Percentiles rank a stretch among this genome's conserved stretches.
phyloP scores from a whole-genome alignment of 2,329 filamentous ascomycete species.

The Dothistroma pini region DNA sequence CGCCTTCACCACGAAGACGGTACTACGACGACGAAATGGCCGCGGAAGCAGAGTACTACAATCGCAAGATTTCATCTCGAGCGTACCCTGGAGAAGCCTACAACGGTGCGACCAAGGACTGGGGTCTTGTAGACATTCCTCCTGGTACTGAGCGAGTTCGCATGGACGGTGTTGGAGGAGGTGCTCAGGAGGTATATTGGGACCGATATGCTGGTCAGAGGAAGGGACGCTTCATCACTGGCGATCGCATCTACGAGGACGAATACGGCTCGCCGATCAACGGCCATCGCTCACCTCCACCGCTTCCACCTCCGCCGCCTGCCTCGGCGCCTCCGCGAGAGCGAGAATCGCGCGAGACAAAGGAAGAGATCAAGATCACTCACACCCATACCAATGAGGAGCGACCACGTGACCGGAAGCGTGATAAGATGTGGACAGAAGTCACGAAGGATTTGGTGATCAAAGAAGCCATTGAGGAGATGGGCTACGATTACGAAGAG shows the following conservation, averaged over 20 bases:
- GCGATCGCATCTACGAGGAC: slow-evolving; percentile 53
- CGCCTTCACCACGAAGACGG: slow-evolving; percentile 40
- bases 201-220: slow-evolving; percentile 74
- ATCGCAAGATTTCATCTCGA: slow-evolving; percentile 65
- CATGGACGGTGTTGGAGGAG: slow-evolving; percentile 75
- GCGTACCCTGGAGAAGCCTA: slow-evolving; percentile 69
- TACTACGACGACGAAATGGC: slow-evolving; percentile 52
- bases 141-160: slow-evolving; percentile 77
- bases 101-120: slow-evolving; percentile 70
- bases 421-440: slow-evolving; percentile 79
- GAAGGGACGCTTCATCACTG: slow-evolving; percentile 68
- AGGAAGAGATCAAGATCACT: slow-evolving; percentile 45
- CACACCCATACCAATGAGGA: slow-evolving; percentile 18
- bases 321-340: slow-evolving; percentile 21
- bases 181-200: slow-evolving; percentile 73
- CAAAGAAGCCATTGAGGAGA: slow-evolving; percentile 77
- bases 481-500: slow-evolving; percentile 87
- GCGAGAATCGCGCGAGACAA: slow-evolving; percentile 41
- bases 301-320: slow-evolving; percentile 25
- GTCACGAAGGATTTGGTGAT: slow-evolving; percentile 90
- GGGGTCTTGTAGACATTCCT: slow-evolving; percentile 79
- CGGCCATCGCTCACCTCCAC: slow-evolving; percentile 18
- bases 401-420: slow-evolving; percentile 19
- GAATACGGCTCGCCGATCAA: slow-evolving; percentile 37
- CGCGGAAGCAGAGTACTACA: slow-evolving; percentile 58